Percentiles rank a stretch among this genome's conserved stretches.
These are phyloP conservation scores for Salix brachista DNA, from an alignment of 345 rosid species.

Conservation along the genomic window DNA sequence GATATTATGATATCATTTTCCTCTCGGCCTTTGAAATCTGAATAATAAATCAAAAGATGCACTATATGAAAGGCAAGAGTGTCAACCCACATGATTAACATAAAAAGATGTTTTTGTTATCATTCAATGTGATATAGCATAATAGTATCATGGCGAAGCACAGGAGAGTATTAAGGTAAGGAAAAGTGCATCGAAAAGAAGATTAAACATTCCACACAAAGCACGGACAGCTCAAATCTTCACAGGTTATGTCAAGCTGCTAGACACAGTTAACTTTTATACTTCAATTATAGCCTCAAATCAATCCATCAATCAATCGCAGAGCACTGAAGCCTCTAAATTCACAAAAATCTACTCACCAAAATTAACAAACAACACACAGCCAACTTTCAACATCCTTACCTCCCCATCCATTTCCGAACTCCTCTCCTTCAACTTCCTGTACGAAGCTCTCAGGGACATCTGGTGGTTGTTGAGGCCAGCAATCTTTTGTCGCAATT, in stretches of 20 bases:
- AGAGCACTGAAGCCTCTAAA: not conserved
- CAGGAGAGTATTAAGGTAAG: not conserved
- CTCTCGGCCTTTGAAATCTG: too few species aligned
- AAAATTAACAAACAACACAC: not conserved
- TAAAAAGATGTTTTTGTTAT: not conserved
- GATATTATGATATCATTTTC: too few species aligned
- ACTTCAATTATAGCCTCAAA: not conserved
- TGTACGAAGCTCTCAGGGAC: conserved; percentile 50
- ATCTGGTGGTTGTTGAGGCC: conserved; percentile 72
- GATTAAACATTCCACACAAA: not conserved
- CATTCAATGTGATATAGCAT: not conserved
- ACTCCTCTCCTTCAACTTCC: conserved; percentile 60
- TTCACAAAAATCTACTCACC: not conserved
- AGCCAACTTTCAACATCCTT: conserved; percentile 5
- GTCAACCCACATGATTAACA: not conserved
- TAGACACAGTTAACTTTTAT: not conserved
- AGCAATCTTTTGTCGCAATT: conserved; percentile 53
- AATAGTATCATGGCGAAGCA: not conserved
- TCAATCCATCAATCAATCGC: not conserved
- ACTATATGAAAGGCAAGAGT: not conserved
- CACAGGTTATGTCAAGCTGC: not conserved
- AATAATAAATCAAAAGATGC: not conserved
- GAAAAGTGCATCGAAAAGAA: not conserved
- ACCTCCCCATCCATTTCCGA: conserved; percentile 65
- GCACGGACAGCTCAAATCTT: not conserved